phyloP scores from a whole-genome alignment of 192 early-diverging fungal genomes.

The Glomus cerebriforme region DNA sequence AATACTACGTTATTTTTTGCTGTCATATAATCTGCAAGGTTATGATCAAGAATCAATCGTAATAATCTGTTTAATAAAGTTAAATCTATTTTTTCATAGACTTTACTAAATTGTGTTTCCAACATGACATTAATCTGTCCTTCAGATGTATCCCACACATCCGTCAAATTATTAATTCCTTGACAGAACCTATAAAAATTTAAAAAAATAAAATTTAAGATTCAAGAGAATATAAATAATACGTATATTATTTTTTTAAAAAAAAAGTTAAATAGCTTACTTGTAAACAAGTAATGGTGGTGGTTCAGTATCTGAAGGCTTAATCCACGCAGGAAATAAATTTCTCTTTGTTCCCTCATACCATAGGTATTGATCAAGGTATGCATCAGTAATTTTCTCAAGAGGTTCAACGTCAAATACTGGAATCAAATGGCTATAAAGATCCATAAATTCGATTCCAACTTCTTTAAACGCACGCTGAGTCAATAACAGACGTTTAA shows the following conservation, averaged over 20 bases:
- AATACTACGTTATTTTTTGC: conserved; percentile 99
- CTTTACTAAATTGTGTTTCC: conserved; percentile 88
- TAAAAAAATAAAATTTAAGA: not conserved
- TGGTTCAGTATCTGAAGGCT: conserved; percentile 95
- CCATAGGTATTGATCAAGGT: conserved; percentile 99
- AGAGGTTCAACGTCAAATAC: conserved; percentile 98
- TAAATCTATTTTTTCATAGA: conserved; percentile 97
- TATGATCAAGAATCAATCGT: conserved; percentile 96
- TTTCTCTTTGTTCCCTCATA: conserved; percentile 98
- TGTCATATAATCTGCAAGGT: conserved; percentile 99
- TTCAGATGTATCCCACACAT: conserved; percentile 89
- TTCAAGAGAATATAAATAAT: not conserved
- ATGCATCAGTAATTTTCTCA: conserved; percentile 99
- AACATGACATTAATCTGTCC: conserved; percentile 97
- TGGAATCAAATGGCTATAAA: conserved; percentile 94
- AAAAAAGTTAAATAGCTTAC: conserved; percentile 44
- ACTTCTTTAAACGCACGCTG: conserved; percentile 99
- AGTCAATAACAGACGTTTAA: conserved; percentile 94
- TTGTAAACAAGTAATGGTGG: conserved; percentile 97
- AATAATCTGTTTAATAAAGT: conserved; percentile 92
- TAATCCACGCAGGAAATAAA: conserved; percentile 99
- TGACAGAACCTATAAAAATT: conserved; percentile 61
- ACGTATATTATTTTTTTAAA: too few species aligned
- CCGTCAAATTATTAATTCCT: conserved; percentile 96
- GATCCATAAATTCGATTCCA: conserved; percentile 99